Conservation (phyloP, 768 basidiomycete species). For the Boletus sp. region DNA sequence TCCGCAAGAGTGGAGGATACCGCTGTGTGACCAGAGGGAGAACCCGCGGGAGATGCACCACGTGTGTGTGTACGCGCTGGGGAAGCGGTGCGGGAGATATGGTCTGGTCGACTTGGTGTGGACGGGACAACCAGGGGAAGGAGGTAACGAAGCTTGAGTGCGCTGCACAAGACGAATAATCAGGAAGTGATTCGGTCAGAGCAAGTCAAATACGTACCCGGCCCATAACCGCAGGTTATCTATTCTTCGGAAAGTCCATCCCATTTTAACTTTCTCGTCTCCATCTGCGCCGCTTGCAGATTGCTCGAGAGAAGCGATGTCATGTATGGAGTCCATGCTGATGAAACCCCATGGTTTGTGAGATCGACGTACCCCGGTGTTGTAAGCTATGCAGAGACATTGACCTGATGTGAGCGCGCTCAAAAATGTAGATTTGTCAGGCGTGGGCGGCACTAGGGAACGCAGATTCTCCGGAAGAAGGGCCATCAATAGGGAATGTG, state of each 20-base stretch:
- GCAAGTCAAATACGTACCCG: conserved; percentile 52
- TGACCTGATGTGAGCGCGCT: conserved; percentile 70
- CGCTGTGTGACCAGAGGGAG: conserved; percentile 10
- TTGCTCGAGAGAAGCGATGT: conserved; percentile 66
- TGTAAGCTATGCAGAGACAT: conserved; percentile 78
- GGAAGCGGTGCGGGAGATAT: conserved; percentile 24
- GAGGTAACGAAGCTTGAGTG: conserved; percentile 79
- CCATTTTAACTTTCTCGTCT: conserved; percentile 49
- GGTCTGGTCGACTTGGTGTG: conserved; percentile 31
- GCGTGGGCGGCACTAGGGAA: conserved; percentile 34
- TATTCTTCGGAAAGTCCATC: conserved; percentile 83
- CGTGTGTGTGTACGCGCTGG: conserved; percentile 19
- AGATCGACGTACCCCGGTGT: conserved; percentile 74
- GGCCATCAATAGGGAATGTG: conserved; percentile 55
- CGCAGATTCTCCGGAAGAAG: conserved; percentile 62
- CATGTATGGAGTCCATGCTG: conserved; percentile 72
- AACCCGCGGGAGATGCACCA: conserved; percentile 25
- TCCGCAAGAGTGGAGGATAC: neutral
- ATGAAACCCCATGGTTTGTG: conserved; percentile 89
- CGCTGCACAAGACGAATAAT: conserved; percentile 41
- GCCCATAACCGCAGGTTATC: conserved; percentile 86
- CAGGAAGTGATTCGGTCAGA: neutral
- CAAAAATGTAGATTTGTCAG: conserved; percentile 43
- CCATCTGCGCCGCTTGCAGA: conserved; percentile 36
- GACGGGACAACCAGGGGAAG: conserved; percentile 63